Conservation (phyloP, 768 basidiomycete species). For the Auricularia sp. region DNA sequence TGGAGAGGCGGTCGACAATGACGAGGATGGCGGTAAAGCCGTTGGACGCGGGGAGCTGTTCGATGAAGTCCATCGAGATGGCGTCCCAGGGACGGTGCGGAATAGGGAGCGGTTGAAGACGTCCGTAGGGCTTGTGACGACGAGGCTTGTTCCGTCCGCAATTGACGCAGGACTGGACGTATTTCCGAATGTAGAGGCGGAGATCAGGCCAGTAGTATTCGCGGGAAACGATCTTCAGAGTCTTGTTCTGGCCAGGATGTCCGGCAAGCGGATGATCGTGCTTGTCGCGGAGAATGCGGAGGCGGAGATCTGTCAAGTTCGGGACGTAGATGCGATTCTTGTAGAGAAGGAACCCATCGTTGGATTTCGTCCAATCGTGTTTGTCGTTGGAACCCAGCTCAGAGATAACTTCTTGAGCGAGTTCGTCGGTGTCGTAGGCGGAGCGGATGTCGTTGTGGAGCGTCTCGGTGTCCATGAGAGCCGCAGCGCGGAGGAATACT, state of each 20-base stretch:
- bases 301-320: slow-evolving; percentile 13
- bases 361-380: neutral
- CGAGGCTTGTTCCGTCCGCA: no score
- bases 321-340: slow-evolving; percentile 24
- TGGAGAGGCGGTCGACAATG: no score
- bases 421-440: neutral
- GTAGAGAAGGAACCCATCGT: slow-evolving; percentile 14
- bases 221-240: slow-evolving; percentile 20
- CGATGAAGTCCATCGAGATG: no score
- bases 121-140: no score
- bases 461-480: slow-evolving; percentile 12
- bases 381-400: neutral
- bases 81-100: slow-evolving; percentile 1
- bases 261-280: slow-evolving; percentile 31
- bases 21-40: no score
- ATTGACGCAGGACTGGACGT: slow-evolving; percentile 20
- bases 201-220: slow-evolving; percentile 33
- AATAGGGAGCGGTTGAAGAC: no score
- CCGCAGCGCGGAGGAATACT: slow-evolving; percentile 11
- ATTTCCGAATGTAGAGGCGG: slow-evolving; percentile 16
- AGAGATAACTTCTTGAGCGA: neutral
- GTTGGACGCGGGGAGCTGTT: no score
- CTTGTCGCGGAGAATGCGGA: slow-evolving; percentile 19
- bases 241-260: slow-evolving; percentile 30
- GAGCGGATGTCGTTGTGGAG: slow-evolving; percentile 11